Evolutionary conservation across 2,329 filamentous ascomycete species (phyloP).

Genomic region (Epichloe gansuensis): DNA sequence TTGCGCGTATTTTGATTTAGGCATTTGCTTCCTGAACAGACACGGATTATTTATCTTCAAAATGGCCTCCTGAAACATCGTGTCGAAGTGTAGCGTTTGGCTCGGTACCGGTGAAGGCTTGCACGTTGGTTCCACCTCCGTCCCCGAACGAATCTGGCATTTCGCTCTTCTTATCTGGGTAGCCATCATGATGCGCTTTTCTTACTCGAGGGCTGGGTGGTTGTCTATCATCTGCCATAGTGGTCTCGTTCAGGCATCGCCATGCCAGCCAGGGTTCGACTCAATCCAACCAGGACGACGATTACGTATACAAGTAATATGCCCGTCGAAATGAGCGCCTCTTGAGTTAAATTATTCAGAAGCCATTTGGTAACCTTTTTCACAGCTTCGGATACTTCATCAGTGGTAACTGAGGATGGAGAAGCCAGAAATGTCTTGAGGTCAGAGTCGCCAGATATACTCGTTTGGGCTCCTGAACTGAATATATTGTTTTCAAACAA

Average conservation of each 20-base stretch:
- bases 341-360: conserved; percentile 54
- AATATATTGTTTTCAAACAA: conserved; percentile 70
- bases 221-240: conserved; percentile 26
- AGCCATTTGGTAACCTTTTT: conserved; percentile 56
- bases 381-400: conserved; percentile 72
- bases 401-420: conserved; percentile 58
- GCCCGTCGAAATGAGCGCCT: conserved; percentile 66
- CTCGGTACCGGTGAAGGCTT: not conserved
- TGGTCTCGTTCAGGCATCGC: conserved; percentile 41
- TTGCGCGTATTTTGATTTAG: no score
- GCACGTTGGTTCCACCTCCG: not conserved
- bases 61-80: not conserved
- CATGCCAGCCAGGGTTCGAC: conserved; percentile 52
- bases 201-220: conserved; percentile 3
- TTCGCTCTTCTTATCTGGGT: not conserved
- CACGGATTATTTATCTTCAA: not conserved
- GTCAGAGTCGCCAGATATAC: conserved; percentile 43
- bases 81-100: not conserved
- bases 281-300: conserved; percentile 61
- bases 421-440: conserved; percentile 65
- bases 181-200: not conserved
- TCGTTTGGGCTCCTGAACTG: conserved; percentile 60
- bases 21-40: not conserved
- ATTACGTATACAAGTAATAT: conserved; percentile 69
- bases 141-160: not conserved